Base-by-base conservation (phyloP, 306 rosid species). In the Vigna unguiculata region DNA sequence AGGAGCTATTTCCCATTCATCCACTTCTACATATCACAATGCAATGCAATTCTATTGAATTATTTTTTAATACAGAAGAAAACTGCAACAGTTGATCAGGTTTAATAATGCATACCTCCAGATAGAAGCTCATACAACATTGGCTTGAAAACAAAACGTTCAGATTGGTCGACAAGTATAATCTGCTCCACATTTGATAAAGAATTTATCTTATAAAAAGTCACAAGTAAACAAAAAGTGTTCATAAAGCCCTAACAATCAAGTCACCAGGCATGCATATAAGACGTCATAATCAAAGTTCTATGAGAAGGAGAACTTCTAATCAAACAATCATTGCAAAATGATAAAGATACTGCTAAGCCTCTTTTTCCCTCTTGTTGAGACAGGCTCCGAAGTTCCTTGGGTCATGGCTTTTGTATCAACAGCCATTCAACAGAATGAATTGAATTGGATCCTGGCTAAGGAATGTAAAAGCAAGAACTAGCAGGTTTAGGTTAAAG, bases 1-100 rank as follows among this genome's bases (percentile, higher is more conserved):
- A 63, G 98, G 98, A 75, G 98, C 97, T 81, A 94, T 92, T 85
- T 94, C 97, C 98, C 98, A 94, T 81, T 86, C 91, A 36, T 94
- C 98, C 55, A 94, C 98, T 82, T 94, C 98, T 92, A 86, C 54
- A 81, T 46, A 28, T 41, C 79, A 83, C 12, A 9, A 40, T 40
- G 43, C 52, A 67, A 69, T 38, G 73, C 41, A 65, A 67, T 71
- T 67, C 67, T 62, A 69, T n/a, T 57, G 28, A 83, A 82, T 61
- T 58, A 78, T 55, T 24, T 74, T n/a, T 49, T 14, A 79, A 57
- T 34, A 49, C 36, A 72, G 12, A 76, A 66, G 36, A 62, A 79
- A 64, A 66, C 3, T n/a, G 21, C 53, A 77, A 38, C 30, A 45
- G 58, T 25, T 67, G 32, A 9, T 80, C 57, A 81, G 65, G 38